phyloP scores from a whole-genome alignment of 148 eudicot genomes.

The Salicornia ramosissima region DNA sequence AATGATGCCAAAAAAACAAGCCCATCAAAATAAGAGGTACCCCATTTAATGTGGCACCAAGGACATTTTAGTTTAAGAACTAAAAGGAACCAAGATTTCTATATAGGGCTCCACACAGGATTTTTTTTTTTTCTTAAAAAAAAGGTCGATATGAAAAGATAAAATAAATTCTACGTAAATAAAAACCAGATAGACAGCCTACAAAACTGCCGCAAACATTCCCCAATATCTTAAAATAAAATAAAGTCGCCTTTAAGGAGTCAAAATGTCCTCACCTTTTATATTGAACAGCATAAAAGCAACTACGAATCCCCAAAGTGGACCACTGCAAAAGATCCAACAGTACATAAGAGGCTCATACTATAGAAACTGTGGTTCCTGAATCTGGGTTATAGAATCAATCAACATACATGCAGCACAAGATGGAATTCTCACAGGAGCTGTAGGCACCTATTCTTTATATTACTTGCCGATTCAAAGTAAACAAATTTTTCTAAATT shows the following conservation, averaged over 20 bases:
- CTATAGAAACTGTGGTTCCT: background rate
- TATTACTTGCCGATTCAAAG: background rate
- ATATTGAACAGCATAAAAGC: conserved; percentile 91
- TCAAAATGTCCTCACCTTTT: conserved; percentile 45
- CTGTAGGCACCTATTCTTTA: background rate
- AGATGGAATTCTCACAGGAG: background rate
- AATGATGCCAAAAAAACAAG: background rate
- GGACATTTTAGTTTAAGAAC: background rate
- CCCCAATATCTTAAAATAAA: background rate
- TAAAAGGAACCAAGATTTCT: background rate
- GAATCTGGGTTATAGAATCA: background rate
- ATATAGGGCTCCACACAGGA: background rate
- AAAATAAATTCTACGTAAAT: no score
- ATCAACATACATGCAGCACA: background rate
- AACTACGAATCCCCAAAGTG: conserved; percentile 95
- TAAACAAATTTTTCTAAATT: no score
- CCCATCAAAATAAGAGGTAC: background rate
- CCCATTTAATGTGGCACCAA: background rate
- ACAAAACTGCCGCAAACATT: background rate
- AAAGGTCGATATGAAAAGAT: no score
- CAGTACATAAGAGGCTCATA: background rate
- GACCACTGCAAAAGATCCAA: conserved; percentile 58
- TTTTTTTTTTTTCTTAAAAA: no score
- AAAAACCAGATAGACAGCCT: no score
- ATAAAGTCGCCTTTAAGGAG: background rate